Evolutionary conservation across 2,329 filamentous ascomycete species (phyloP).

Genomic region (Fusarium illudens): DNA sequence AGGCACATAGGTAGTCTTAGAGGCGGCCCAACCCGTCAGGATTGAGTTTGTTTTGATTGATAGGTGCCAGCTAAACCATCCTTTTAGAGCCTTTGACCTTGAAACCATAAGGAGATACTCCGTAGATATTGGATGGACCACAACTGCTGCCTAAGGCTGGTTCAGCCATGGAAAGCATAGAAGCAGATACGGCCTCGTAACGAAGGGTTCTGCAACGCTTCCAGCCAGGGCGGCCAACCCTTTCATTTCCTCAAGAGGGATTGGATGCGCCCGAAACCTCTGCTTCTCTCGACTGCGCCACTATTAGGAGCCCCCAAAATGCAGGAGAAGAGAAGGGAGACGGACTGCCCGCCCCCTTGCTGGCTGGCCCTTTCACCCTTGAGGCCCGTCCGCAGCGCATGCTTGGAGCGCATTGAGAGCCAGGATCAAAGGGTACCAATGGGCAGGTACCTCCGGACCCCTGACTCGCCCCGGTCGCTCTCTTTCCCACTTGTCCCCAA

Average conservation of each 20-base stretch:
- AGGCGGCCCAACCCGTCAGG: slow-evolving; percentile 2
- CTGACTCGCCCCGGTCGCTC: slow-evolving; percentile 22
- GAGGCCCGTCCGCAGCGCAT: slow-evolving; percentile 8
- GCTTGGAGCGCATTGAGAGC: background rate
- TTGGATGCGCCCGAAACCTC: slow-evolving; percentile 6
- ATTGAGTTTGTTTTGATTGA: background rate
- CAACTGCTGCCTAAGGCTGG: background rate
- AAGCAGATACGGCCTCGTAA: background rate
- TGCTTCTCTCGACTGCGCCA: slow-evolving; percentile 25
- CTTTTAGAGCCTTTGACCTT: background rate
- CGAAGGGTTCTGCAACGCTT: slow-evolving; percentile 23
- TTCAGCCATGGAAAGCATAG: background rate
- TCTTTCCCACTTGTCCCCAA: slow-evolving; percentile 13
- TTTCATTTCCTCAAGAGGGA: slow-evolving; percentile 37
- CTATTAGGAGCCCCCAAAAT: slow-evolving; percentile 10
- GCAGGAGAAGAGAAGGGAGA: slow-evolving; percentile 15
- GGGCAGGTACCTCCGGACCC: slow-evolving; percentile 24
- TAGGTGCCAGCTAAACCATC: background rate
- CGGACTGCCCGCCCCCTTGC: slow-evolving; percentile 4
- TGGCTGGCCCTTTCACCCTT: background rate
- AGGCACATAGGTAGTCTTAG: too few relatives aligned
- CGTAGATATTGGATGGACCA: background rate
- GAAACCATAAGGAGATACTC: background rate
- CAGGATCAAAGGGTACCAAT: slow-evolving; percentile 19
- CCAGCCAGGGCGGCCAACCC: slow-evolving; percentile 29